Evolutionary conservation across 192 early-diverging fungal genomes (phyloP), one percentile per base, ranked within the genome.

Genomic region (Backusella mclennaniae): DNA sequence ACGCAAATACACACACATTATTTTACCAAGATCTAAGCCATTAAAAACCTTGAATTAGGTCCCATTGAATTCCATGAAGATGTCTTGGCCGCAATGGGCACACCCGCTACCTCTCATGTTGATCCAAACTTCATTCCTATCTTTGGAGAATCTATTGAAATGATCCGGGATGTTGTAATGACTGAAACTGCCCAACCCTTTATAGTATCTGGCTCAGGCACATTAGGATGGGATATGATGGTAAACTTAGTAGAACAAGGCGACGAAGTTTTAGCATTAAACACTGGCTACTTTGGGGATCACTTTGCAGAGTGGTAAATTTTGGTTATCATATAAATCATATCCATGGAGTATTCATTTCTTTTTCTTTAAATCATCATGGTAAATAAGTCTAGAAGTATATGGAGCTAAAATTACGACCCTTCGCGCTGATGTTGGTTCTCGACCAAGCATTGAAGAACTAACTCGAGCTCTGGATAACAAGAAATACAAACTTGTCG

Each of bases 191-290:
- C 89, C 11, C 97, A 99, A 84, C 97, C 97, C 23, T 96, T 99
- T 80, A 87, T 99, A 78, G 86, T 98, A 66, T 92, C 97, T 49
- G 97, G 96, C 66, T 97, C 96, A 7, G 96, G 96, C n/a, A 99
- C 96, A 9, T 85, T 97, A n/a, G 95, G 95, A 14, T 99, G 97
- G 97, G 97, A 99, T 87, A 93, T 95, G 89, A 93, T 93, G 36
- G 94, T 94, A 29, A 99, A 99, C 86, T 85, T 98, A 67, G 69
- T 97, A 15, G 95, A 97, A 85, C 90, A 91, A 38, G 94, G 92
- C 35, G 96, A 99, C 79, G 85, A 91, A 72, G 96, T 92, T 36
- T 87, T 99, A 39, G 94, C 96, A 8, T 82, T 97, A 78, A 95
- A 92, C 82, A 96, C 95, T 42, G 97, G 97, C 6, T 95, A 96